Evolutionary conservation across 768 basidiomycete genomes (phyloP).

Genomic region (Boletus rufocinnamomeus): DNA sequence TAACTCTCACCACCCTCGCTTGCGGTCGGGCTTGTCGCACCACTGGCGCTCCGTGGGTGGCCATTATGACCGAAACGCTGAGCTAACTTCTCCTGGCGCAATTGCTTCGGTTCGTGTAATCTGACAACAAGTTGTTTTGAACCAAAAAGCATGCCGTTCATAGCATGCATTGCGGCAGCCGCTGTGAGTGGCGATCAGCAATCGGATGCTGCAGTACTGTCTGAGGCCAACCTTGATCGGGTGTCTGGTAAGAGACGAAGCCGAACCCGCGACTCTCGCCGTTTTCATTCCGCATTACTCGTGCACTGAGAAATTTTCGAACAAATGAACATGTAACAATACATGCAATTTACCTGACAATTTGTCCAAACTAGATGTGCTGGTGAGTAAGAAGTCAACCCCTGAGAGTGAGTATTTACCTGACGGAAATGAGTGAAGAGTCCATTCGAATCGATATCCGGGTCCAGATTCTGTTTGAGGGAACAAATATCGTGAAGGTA

Average conservation of each 20-base stretch:
- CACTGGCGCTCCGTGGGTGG: conserved; percentile 78
- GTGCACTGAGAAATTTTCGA: conserved; percentile 55
- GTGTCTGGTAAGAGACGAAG: conserved; percentile 84
- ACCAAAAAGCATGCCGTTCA: conserved; percentile 77
- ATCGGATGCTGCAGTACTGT: background rate
- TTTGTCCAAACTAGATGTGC: conserved; percentile 71
- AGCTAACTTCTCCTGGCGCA: conserved; percentile 88
- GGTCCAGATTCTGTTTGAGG: conserved; percentile 70
- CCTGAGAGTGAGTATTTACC: conserved; percentile 39
- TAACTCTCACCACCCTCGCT: conserved; percentile 82
- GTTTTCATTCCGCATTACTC: conserved; percentile 86
- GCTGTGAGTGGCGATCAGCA: conserved; percentile 46
- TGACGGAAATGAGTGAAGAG: conserved; percentile 81
- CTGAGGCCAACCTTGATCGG: conserved; percentile 66
- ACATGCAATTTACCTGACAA: conserved; percentile 66
- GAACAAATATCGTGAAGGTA: conserved; percentile 3
- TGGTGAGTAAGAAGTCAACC: conserved; percentile 19
- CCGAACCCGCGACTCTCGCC: conserved; percentile 88
- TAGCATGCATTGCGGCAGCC: conserved; percentile 67
- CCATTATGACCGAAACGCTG: conserved; percentile 79
- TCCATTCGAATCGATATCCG: conserved; percentile 81
- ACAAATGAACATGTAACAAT: background rate
- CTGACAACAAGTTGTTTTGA: conserved; percentile 82
- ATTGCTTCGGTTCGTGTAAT: conserved; percentile 86
- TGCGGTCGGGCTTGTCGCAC: conserved; percentile 81